Conservation (phyloP, 345 rosid genomes). For the Barbarea vulgaris region DNA sequence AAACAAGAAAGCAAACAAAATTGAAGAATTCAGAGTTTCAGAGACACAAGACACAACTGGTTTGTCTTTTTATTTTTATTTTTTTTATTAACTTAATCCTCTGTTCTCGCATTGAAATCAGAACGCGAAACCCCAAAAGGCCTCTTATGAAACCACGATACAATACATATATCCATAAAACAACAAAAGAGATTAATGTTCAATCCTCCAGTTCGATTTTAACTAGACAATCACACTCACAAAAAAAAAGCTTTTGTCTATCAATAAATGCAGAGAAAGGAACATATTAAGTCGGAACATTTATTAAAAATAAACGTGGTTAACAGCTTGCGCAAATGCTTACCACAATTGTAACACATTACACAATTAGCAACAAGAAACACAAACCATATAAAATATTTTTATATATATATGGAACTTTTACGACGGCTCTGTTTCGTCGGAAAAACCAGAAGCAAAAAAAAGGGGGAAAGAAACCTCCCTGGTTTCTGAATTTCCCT, state of each 20-base stretch:
- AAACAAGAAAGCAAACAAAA: conserved; percentile 1
- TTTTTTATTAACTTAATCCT: not conserved
- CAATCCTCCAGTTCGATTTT: conserved; percentile 10
- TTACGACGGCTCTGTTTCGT: conserved; percentile 36
- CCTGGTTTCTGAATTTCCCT: conserved; percentile 23
- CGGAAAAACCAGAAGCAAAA: conserved; percentile 33
- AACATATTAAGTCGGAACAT: not conserved
- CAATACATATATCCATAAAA: not conserved
- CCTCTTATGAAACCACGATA: not conserved
- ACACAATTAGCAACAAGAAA: conserved; percentile 25
- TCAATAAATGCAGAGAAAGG: conserved; percentile 6
- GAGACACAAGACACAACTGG: conserved; percentile 25
- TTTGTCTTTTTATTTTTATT: not conserved
- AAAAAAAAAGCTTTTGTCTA: not conserved
- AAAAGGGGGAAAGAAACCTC: conserved; percentile 17
- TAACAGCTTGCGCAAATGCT: conserved; percentile 40
- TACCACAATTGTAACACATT: conserved; percentile 37
- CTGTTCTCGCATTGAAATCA: conserved; percentile 20
- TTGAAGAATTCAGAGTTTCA: conserved; percentile 1
- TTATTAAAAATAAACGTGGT: conserved; percentile 35
- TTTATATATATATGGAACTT: conserved; percentile 17
- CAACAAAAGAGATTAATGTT: not conserved
- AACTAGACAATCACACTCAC: conserved; percentile 34
- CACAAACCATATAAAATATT: not conserved
- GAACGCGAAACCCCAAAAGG: conserved; percentile 21